Evolutionary conservation across 441 rosid genomes (phyloP).

Genomic region (Syzygium malaccense): DNA sequence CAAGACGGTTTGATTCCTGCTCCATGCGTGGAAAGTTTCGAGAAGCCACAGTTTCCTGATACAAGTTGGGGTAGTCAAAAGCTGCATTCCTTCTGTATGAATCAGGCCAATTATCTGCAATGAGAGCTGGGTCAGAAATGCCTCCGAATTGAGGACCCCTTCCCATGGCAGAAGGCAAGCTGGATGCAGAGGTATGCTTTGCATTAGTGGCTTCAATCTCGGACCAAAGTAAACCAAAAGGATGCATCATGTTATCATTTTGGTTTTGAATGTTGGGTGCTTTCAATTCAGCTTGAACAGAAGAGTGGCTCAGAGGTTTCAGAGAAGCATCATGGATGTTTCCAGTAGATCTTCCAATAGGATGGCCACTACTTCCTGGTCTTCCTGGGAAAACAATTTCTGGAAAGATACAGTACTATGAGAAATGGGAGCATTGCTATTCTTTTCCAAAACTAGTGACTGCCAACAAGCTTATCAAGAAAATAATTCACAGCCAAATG

Average conservation of each 20-base stretch:
- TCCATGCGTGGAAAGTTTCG: slow-evolving; percentile 41
- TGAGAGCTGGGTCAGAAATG: slow-evolving; percentile 34
- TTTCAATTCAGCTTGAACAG: slow-evolving; percentile 28
- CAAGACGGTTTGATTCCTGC: slow-evolving; percentile 42
- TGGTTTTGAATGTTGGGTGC: slow-evolving; percentile 31
- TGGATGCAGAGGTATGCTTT: slow-evolving; percentile 35
- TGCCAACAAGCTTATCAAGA: background rate
- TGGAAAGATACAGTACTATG: slow-evolving; percentile 10
- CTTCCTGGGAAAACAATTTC: slow-evolving; percentile 77
- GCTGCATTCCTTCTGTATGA: slow-evolving; percentile 35
- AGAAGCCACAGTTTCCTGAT: slow-evolving; percentile 40
- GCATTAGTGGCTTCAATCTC: slow-evolving; percentile 58
- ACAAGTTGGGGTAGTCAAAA: slow-evolving; percentile 26
- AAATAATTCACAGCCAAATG: background rate
- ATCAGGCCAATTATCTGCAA: slow-evolving; percentile 46
- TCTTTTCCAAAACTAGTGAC: background rate
- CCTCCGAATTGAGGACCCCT: slow-evolving; percentile 30
- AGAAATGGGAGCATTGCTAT: background rate
- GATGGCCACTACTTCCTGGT: slow-evolving; percentile 41
- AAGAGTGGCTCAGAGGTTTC: slow-evolving; percentile 24
- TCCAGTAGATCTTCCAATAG: slow-evolving; percentile 29
- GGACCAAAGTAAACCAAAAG: slow-evolving; percentile 82
- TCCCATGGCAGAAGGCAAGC: slow-evolving; percentile 24
- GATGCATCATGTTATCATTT: slow-evolving; percentile 59
- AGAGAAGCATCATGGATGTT: slow-evolving; percentile 21